Base-by-base conservation (phyloP, 2,329 filamentous ascomycete genomes). In the Clarireedia sp. region DNA sequence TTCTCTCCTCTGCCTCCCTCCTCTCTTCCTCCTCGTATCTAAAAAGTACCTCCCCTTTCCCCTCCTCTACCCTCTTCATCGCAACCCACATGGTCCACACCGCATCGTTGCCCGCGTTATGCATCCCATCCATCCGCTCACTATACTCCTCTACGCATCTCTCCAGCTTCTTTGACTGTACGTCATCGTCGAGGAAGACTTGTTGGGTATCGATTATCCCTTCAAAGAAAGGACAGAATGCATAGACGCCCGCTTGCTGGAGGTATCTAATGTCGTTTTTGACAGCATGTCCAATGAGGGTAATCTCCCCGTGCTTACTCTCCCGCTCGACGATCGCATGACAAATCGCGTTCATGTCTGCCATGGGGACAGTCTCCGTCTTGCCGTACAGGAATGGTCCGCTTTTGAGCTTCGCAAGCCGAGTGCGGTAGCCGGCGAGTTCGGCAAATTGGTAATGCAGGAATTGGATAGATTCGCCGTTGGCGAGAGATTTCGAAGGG, bases 41-140 rank as follows among this genome's bases (percentile, higher is more conserved):
- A 1, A 26, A 1, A 3, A 33, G 2, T 3, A 4, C 29, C 29
- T 33, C 29, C 29, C 29, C 29, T 17, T 43, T 43, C 24, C 43
- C 43, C 4, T 46, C 19, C 43, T 1, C 24, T 1, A 50, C 1
- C 46, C 40, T 50, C 3, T 43, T 54, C 0, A 33, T 48, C 23
- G 44, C 16, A 3, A 50, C 26, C 52, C 52, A 54, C 1, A 54
- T 24, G 0, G 52, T 54, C 23, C 36, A 54, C 3, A 33, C 38
- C 0, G 52, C 45, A n/a, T 54, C 52, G 4, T 54, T 54, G 0
- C 52, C 52, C 3, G 52, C 46, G 12, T 54, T 54, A 9, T 54
- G 52, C 52, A 45, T 50, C 3, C 45, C 52, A 0, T n/a, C 29
- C 5, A 46, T 46, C 10, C 26, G 3, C 5, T 1, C 16, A 1